A percentile compares a stretch with the other conserved stretches of the same genome.
Conservation (phyloP, 2,329 filamentous ascomycete genomes). For the Tolypocladium capitatum region DNA sequence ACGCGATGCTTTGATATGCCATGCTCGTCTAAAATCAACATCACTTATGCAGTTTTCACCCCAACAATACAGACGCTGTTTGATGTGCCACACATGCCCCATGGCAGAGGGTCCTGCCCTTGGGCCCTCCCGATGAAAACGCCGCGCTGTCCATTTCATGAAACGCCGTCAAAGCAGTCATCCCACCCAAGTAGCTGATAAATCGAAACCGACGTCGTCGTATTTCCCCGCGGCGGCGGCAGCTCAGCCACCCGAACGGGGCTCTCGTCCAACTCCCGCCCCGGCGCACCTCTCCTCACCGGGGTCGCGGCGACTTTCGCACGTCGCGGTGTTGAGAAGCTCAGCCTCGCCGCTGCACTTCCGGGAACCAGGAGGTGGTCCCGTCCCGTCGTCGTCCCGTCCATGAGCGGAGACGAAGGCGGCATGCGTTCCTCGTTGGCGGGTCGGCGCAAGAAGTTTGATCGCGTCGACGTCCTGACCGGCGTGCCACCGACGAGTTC, state of each 20-base stretch:
- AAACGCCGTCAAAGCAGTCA: constrained; percentile 37
- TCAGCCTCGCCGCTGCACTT: constrained; percentile 6
- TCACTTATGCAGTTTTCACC: background rate
- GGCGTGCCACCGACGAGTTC: constrained; percentile 19
- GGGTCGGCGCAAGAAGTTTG: constrained; percentile 16
- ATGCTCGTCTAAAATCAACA: background rate
- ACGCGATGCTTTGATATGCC: background rate
- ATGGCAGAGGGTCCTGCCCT: background rate
- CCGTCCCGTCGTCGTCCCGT: constrained; percentile 9
- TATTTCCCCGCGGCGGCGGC: constrained; percentile 12
- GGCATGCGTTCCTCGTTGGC: constrained; percentile 15
- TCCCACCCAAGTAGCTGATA: constrained; percentile 46
- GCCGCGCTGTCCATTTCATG: constrained; percentile 12
- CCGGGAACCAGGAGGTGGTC: constrained; percentile 6
- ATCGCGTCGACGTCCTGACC: constrained; percentile 9
- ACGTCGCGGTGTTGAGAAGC: constrained; percentile 5
- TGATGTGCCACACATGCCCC: background rate
- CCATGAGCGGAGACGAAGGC: constrained; percentile 22
- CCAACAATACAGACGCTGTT: background rate
- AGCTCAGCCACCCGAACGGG: constrained; percentile 5
- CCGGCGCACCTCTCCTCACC: constrained; percentile 17
- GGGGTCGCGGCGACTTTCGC: constrained; percentile 25
- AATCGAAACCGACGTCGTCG: constrained; percentile 27
- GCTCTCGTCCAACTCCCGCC: constrained; percentile 5
- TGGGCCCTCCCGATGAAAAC: constrained; percentile 4